Conservation (phyloP, 768 basidiomycete genomes). For the Lactarius vividus region DNA sequence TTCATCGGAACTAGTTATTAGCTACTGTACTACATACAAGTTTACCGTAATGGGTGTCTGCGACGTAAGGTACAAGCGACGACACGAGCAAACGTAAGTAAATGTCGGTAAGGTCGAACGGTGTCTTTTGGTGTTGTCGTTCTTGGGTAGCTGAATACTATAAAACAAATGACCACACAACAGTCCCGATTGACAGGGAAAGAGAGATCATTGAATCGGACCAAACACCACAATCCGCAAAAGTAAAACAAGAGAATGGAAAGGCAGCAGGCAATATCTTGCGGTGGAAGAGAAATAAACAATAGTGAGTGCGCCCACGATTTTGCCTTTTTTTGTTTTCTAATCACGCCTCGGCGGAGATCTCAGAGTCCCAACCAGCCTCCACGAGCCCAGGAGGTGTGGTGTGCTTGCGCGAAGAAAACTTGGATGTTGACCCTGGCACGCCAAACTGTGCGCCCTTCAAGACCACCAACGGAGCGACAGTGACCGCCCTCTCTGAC, state of each 20-base stretch:
- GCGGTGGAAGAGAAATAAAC: conserved; percentile 11
- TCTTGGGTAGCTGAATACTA: conserved; percentile 21
- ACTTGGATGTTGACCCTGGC: conserved; percentile 16
- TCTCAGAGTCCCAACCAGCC: conserved; percentile 27
- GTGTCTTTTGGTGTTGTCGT: conserved; percentile 11
- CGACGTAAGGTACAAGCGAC: conserved; percentile 26
- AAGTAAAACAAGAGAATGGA: conserved; percentile 8
- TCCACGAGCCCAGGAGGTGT: conserved; percentile 18
- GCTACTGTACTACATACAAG: conserved; percentile 26
- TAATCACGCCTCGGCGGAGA: conserved; percentile 17
- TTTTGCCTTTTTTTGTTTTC: neutral
- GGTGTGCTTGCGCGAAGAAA: conserved; percentile 13
- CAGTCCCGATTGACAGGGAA: conserved; percentile 17
- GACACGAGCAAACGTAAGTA: conserved; percentile 16
- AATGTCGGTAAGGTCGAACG: conserved; percentile 10
- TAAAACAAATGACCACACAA: conserved; percentile 14
- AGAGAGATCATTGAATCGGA: conserved; percentile 14
- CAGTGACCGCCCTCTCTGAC: neutral
- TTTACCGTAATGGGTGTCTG: conserved; percentile 18
- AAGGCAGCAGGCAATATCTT: conserved; percentile 12
- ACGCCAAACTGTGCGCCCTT: conserved; percentile 19
- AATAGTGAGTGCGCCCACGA: conserved; percentile 1
- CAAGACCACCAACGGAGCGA: conserved; percentile 18
- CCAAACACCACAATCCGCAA: conserved; percentile 9
- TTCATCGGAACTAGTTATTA: conserved; percentile 20